A percentile compares a stretch with the other conserved stretches of the same genome.
These are phyloP conservation scores for Phoenix dactylifera DNA, from an alignment of 176 grass and related monocot species.

Conservation along the genomic window DNA sequence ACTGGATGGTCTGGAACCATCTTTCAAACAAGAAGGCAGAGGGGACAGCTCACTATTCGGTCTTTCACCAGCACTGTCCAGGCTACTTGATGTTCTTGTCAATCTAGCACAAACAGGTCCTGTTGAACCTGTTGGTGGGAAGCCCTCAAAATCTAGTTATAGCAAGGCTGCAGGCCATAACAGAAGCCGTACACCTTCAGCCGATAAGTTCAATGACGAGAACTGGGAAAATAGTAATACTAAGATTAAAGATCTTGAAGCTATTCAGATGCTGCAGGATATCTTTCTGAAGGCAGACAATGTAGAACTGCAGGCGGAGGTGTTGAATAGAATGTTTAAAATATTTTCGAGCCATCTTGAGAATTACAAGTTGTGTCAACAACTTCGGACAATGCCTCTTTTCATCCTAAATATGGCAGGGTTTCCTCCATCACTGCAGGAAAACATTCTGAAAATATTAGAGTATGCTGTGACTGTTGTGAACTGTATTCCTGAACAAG, in stretches of 20 bases:
- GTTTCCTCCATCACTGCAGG: slow-evolving; percentile 91
- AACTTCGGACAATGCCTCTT: slow-evolving; percentile 87
- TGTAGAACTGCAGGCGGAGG: slow-evolving; percentile 91
- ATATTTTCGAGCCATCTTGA: slow-evolving; percentile 99
- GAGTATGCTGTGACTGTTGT: slow-evolving; percentile 98
- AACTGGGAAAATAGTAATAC: slow-evolving; percentile 61
- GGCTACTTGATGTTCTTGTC: slow-evolving; percentile 97
- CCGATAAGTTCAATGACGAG: slow-evolving; percentile 58
- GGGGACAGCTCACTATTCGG: slow-evolving; percentile 34
- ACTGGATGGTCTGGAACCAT: slow-evolving; percentile 23
- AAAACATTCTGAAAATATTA: slow-evolving; percentile 97
- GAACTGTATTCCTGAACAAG: slow-evolving; percentile 96
- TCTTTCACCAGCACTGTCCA: slow-evolving; percentile 80
- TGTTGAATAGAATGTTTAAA: slow-evolving; percentile 99
- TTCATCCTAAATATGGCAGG: slow-evolving; percentile 99
- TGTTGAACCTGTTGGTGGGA: slow-evolving; percentile 46
- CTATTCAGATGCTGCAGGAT: slow-evolving; percentile 98
- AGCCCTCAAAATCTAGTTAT: slow-evolving; percentile 47
- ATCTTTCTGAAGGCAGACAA: slow-evolving; percentile 99
- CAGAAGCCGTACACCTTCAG: slow-evolving; percentile 69
- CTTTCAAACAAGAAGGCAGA: slow-evolving; percentile 17
- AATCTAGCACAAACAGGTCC: slow-evolving; percentile 89
- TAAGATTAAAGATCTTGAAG: slow-evolving; percentile 99
- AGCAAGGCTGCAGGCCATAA: slow-evolving; percentile 36
- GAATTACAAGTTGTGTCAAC: slow-evolving; percentile 94